Base-by-base conservation (phyloP, 2,329 filamentous ascomycete species). In the Piedraia hortae region DNA sequence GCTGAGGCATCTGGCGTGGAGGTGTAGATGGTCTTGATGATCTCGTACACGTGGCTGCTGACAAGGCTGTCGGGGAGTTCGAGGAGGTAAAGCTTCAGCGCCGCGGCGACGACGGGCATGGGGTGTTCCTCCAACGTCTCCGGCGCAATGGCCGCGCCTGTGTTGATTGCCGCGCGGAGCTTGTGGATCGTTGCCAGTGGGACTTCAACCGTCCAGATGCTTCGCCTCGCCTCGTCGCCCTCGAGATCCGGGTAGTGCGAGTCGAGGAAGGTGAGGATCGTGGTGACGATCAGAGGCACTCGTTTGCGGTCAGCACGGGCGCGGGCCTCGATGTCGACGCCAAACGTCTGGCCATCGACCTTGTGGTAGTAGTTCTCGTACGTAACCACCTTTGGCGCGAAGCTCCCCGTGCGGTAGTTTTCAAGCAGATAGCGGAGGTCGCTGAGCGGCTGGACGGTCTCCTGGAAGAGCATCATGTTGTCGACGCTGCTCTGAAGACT, bases 361-460 rank as follows among this genome's bases (percentile, higher is more conserved):
- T 74, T 78, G 47, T 91, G 91, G 54, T 97, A 97, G 50, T 97
- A 97, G 45, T 93, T 97, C 50, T 97, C 85, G 46, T 97, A 97
- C 3, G 77, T 71, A 20, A 78, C 66, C 13, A 93, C 82, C 37
- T 64, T 80, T 5, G 85, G 85, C 22, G 77, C 63, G 43, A 89
- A 97, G 32, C 69, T 74, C 30, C 85, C 85, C 4, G 85, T 97
- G 30, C 80, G 70, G 48, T 97, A 97, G 43, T 82, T 97, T 50
- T 97, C 85, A 20, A 97, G 57, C 28, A 97, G 59, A 44, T 93
- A 97, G 31, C 85, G 63, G 34, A 97, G 52, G 45, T 97, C 85
- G 17, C 75, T 73, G 21, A 67, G 44, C 4, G 85, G 85, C 45
- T 93, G 85, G n/a, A 97, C 74, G 1, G 85, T 93, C 53, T 97